phyloP scores from a whole-genome alignment of 1,284 basidiomycete species.

The Ceratobasidium sp. region DNA sequence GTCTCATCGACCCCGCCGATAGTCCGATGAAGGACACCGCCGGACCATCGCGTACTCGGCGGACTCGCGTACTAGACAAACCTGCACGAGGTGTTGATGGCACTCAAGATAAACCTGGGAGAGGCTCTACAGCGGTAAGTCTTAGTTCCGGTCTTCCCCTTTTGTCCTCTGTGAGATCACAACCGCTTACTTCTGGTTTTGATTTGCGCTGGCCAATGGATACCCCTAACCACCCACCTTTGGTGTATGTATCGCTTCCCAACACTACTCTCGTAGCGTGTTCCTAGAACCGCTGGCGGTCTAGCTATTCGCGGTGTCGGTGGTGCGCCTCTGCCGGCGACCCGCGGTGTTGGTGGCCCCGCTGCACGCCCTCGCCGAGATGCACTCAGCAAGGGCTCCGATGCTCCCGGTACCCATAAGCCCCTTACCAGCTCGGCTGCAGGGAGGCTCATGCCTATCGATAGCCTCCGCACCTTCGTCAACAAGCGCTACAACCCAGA shows the following conservation, averaged over 20 bases:
- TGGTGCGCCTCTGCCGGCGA: slow-evolving; percentile 7
- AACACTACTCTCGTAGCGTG: slow-evolving; percentile 16
- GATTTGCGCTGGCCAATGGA: not conserved
- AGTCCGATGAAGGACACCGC: slow-evolving; percentile 34
- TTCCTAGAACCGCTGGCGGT: slow-evolving; percentile 13
- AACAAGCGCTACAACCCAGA: slow-evolving; percentile 76
- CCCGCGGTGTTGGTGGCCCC: slow-evolving; percentile 18
- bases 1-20: slow-evolving; percentile 45
- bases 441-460: slow-evolving; percentile 57
- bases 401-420: slow-evolving; percentile 24
- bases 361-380: slow-evolving; percentile 34
- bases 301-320: slow-evolving; percentile 39
- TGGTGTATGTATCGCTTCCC: not conserved
- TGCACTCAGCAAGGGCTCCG: slow-evolving; percentile 40
- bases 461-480: slow-evolving; percentile 78
- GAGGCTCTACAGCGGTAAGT: slow-evolving; percentile 33
- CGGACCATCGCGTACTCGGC: slow-evolving; percentile 4
- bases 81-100: slow-evolving; percentile 30
- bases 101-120: slow-evolving; percentile 5
- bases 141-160: not conserved
- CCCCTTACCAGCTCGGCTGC: slow-evolving; percentile 7
- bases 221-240: not conserved
- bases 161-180: slow-evolving; percentile 13
- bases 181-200: not conserved
- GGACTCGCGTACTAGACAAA: slow-evolving; percentile 23